These are phyloP conservation scores for Polyporus arcularius DNA, from an alignment of 768 basidiomycete genomes.

Conservation along the genomic window DNA sequence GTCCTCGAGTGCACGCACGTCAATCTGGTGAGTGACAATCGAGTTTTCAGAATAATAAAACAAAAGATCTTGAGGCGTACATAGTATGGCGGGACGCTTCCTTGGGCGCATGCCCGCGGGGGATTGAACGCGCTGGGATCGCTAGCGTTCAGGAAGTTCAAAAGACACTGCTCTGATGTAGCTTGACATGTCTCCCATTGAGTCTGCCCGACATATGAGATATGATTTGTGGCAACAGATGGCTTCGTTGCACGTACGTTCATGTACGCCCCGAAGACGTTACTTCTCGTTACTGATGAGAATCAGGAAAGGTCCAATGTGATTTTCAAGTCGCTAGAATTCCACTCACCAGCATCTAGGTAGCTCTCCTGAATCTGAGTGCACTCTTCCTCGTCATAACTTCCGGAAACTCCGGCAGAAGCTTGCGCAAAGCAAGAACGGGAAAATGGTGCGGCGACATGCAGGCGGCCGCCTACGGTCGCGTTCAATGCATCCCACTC, in stretches of 20 bases:
- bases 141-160: neutral
- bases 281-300: neutral
- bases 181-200: conserved; percentile 1
- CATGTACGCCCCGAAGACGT: conserved; percentile 1
- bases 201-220: neutral
- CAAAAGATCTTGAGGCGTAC: no score
- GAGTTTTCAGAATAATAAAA: no score
- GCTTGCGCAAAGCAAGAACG: neutral
- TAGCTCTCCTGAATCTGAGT: neutral
- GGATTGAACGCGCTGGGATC: neutral
- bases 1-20: conserved; percentile 18
- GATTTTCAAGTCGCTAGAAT: no score
- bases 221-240: neutral
- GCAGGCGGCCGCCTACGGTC: neutral
- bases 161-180: neutral
- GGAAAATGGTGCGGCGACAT: neutral
- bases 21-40: no score
- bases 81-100: neutral
- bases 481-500: conserved; percentile 1
- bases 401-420: neutral
- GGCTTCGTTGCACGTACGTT: neutral
- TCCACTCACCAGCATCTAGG: neutral
- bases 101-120: neutral
- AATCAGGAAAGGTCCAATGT: neutral
- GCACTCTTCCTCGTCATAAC: neutral